phyloP scores from a whole-genome alignment of 805 yeast species.

The Ogataea philodendri region DNA sequence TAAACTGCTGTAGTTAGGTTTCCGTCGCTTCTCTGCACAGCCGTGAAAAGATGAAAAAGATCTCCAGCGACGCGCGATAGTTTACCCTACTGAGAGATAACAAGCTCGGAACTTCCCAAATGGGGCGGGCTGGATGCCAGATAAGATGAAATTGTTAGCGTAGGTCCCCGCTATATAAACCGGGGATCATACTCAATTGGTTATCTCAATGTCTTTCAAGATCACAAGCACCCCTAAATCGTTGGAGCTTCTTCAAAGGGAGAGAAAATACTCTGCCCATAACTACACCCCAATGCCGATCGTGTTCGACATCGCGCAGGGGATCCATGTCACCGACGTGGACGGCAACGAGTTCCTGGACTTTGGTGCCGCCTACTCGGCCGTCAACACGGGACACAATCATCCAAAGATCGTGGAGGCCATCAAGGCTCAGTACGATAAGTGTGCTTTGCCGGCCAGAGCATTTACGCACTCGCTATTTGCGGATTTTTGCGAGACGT shows the following conservation, averaged over 20 bases:
- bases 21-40: conserved; percentile 6
- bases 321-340: conserved; percentile 25
- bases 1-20: no score
- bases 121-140: neutral
- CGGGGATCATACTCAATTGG: no score
- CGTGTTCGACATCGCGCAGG: conserved; percentile 24
- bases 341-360: conserved; percentile 29
- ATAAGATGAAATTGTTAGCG: no score
- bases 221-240: conserved; percentile 21
- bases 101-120: conserved; percentile 4
- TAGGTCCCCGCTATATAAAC: no score
- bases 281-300: conserved; percentile 32
- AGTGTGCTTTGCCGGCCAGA: conserved; percentile 32
- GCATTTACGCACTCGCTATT: conserved; percentile 27
- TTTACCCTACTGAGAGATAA: conserved; percentile 4
- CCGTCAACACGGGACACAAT: conserved; percentile 31
- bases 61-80: neutral
- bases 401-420: conserved; percentile 33
- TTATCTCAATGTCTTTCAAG: conserved; percentile 16
- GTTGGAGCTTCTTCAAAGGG: conserved; percentile 16
- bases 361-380: conserved; percentile 30
- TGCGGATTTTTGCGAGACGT: conserved; percentile 26
- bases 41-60: neutral
- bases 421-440: conserved; percentile 31
- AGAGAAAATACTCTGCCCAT: conserved; percentile 28